Percentiles rank a stretch among this genome's conserved stretches.
phyloP scores from a whole-genome alignment of 306 rosid species.

The Datisca glomerata region DNA sequence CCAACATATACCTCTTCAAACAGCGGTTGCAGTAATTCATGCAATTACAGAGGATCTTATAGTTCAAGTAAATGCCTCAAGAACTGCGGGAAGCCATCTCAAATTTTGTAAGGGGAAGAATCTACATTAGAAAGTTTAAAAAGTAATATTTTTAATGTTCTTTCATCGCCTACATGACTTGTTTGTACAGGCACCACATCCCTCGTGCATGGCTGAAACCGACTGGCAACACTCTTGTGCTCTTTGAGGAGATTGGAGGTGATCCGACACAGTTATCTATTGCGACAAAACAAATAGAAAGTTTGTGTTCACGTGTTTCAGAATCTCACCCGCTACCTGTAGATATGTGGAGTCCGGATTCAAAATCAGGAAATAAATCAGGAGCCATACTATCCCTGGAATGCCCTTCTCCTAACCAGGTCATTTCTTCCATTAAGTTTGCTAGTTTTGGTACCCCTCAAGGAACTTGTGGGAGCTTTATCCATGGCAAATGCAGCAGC shows the following conservation, averaged over 20 bases:
- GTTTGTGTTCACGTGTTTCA: conserved; percentile 62
- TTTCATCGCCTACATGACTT: conserved; percentile 14
- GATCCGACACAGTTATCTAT: conserved; percentile 60
- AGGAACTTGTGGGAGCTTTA: conserved; percentile 71
- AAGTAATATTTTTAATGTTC: background rate
- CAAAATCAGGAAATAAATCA: conserved; percentile 20
- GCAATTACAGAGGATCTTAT: conserved; percentile 56
- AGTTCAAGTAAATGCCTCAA: conserved; percentile 46
- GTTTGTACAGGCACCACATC: conserved; percentile 64
- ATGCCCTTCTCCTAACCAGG: conserved; percentile 65
- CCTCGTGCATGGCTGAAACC: conserved; percentile 70
- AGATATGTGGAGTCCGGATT: conserved; percentile 48
- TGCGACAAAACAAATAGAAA: conserved; percentile 45
- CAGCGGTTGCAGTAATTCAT: conserved; percentile 37
- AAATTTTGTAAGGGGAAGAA: conserved; percentile 43
- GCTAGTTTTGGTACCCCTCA: conserved; percentile 79
- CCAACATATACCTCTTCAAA: conserved; percentile 42
- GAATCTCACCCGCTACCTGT: conserved; percentile 77
- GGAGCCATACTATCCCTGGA: conserved; percentile 49
- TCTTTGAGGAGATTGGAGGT: conserved; percentile 80
- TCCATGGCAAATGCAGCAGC: conserved; percentile 63
- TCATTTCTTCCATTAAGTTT: conserved; percentile 68
- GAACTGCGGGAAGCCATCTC: conserved; percentile 88
- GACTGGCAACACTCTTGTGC: conserved; percentile 50
- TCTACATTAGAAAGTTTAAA: conserved; percentile 7